Evolutionary conservation across 208 protist genomes (phyloP), one percentile per base, ranked within the genome.

Genomic region (Acanthamoeba culbertsoni): DNA sequence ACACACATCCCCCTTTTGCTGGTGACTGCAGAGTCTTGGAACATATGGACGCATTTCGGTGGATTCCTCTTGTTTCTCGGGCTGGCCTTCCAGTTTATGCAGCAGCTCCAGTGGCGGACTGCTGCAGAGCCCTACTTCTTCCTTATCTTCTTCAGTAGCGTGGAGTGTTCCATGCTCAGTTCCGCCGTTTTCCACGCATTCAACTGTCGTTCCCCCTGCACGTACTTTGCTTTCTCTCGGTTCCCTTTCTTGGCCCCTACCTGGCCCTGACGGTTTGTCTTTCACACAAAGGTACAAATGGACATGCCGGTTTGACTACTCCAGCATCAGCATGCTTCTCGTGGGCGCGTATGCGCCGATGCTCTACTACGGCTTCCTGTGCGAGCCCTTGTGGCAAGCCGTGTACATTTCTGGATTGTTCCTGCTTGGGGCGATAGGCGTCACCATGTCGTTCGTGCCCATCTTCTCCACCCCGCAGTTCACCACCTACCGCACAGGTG

Each of bases 281-380:
- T 4, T 48, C 51, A 57, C 0, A 6, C 51, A 57, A 28, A 79
- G 68, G 1, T 79, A 79, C 68, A 79, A 79, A 23, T 79, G 68
- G 68, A 79, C 68, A 26, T 55, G 51, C 42, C 5, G 77, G 37
- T 88, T 88, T 33, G 77, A 88, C 77, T 88, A 88, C 33, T 63
- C 77, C 31, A 62, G 77, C 77, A 88, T 88, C 77, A 88, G 51
- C 77, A 31, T 88, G 45, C 43, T 88, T 7, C 31, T 88, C 3
- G 77, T 88, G 51, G 77, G 77, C 7, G 16, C 77, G n/a, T 88
- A 63, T 48, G 26, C 43, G 43, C 77, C 77, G 28, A 88, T 88
- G 77, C 77, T 88, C 45, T 88, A 88, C 77, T 88, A 88, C 10
- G 77, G 40, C 12, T 88, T 88, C 77, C 37, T 62, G 48, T 88